phyloP scores from a whole-genome alignment of 192 early-diverging fungal genomes.

The Geranomyces variabilis region DNA sequence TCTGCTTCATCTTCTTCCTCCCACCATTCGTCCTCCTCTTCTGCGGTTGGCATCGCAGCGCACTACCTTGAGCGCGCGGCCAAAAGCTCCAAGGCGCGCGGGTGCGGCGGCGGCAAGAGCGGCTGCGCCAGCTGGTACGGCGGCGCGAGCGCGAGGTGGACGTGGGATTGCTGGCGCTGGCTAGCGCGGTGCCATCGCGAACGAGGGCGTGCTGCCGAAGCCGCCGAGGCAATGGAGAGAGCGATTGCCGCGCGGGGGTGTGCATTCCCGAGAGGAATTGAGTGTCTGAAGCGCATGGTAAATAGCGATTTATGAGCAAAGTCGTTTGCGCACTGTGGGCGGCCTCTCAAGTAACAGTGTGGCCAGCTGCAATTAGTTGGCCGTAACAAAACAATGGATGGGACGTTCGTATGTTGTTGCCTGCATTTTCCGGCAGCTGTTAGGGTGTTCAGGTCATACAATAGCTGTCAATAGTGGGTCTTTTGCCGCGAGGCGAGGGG shows the following conservation, averaged over 20 bases:
- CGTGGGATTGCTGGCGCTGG: constrained; percentile 48
- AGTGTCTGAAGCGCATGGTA: constrained; percentile 37
- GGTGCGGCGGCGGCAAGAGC: constrained; percentile 40
- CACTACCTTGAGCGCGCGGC: constrained; percentile 49
- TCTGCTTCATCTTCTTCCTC: too few species aligned
- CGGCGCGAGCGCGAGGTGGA: constrained; percentile 47
- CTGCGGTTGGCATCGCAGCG: constrained; percentile 35
- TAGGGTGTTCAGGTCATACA: too few species aligned
- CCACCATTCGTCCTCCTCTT: too few species aligned
- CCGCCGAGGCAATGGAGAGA: constrained; percentile 42
- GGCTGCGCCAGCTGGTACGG: constrained; percentile 47
- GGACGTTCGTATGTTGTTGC: too few species aligned
- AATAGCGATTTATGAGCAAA: constrained; percentile 2
- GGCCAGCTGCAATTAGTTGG: too few species aligned
- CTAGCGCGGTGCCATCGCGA: constrained; percentile 36
- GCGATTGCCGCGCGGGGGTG: constrained; percentile 35
- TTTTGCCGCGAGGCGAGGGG: too few species aligned
- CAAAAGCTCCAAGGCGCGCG: constrained; percentile 43
- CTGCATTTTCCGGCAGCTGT: too few species aligned
- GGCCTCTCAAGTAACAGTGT: too few species aligned
- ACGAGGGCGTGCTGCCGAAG: constrained; percentile 28
- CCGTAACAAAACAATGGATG: too few species aligned
- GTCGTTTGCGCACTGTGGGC: too few species aligned
- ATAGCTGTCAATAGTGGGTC: too few species aligned
- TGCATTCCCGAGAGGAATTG: constrained; percentile 43